Percentiles rank a stretch among this genome's conserved stretches.
phyloP scores from a whole-genome alignment of 352 stramenopile genomes.

The Phytophthora melonis region DNA sequence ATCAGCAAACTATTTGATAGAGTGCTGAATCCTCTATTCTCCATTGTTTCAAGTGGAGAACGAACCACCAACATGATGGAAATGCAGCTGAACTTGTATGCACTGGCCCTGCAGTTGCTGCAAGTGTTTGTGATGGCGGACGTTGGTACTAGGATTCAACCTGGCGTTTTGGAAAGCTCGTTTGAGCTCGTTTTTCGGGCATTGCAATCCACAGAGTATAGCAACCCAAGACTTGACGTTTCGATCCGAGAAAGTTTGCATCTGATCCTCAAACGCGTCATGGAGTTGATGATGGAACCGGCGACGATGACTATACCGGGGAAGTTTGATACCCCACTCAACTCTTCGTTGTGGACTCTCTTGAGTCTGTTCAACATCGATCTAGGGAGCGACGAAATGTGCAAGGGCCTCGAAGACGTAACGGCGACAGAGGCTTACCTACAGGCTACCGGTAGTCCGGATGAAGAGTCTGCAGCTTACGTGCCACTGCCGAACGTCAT shows the following conservation, averaged over 20 bases:
- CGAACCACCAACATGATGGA: background rate
- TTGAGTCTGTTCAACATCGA: constrained; percentile 26
- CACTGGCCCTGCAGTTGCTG: constrained; percentile 24
- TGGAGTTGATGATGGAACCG: constrained; percentile 31
- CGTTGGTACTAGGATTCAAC: background rate
- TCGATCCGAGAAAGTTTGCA: constrained; percentile 41
- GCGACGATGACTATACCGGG: constrained; percentile 19
- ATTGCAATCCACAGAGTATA: background rate
- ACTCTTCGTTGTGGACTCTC: constrained; percentile 30
- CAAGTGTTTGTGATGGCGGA: constrained; percentile 15
- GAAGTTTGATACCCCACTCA: constrained; percentile 1
- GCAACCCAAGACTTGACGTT: background rate
- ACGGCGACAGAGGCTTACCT: constrained; percentile 18
- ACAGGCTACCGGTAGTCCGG: background rate
- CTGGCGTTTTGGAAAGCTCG: constrained; percentile 12
- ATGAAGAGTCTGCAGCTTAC: background rate
- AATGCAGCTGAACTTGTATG: constrained; percentile 26
- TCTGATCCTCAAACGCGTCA: constrained; percentile 38
- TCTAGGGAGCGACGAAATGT: constrained; percentile 14
- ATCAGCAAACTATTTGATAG: constrained; percentile 19
- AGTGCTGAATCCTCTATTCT: constrained; percentile 27
- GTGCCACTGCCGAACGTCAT: constrained; percentile 25
- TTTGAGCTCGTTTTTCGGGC: constrained; percentile 15
- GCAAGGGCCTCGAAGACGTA: constrained; percentile 24
- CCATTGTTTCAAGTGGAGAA: background rate